phyloP scores from a whole-genome alignment of 345 rosid species.

The Streptanthus diversifolius region DNA sequence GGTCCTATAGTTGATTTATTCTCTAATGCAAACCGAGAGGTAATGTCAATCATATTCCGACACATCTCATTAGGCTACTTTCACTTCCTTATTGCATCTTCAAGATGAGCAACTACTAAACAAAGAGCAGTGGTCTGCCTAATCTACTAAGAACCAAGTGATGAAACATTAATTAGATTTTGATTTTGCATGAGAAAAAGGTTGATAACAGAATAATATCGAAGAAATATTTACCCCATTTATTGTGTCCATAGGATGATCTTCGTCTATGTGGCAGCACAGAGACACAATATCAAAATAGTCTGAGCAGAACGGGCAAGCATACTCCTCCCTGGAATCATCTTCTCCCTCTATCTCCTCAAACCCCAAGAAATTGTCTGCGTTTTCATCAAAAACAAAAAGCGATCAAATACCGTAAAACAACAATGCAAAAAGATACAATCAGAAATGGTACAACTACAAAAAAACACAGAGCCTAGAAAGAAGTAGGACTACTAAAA shows the following conservation, averaged over 20 bases:
- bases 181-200: background rate
- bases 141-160: background rate
- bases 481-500: conserved; percentile 20
- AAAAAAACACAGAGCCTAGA: conserved; percentile 11
- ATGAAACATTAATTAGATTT: background rate
- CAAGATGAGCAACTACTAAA: background rate
- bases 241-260: conserved; percentile 75
- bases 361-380: conserved; percentile 85
- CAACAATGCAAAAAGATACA: background rate
- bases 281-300: conserved; percentile 85
- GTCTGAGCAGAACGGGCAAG: conserved; percentile 93
- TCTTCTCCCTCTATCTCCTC: conserved; percentile 93
- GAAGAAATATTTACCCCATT: conserved; percentile 63
- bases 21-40: background rate
- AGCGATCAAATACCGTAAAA: background rate
- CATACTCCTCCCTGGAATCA: conserved; percentile 91
- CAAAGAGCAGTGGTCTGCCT: background rate
- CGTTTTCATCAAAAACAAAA: conserved; percentile 12
- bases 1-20: background rate
- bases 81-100: background rate
- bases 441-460: background rate
- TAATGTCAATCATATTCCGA: background rate
- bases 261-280: conserved; percentile 93
- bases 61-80: background rate
- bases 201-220: background rate